phyloP scores from a whole-genome alignment of 192 early-diverging fungal genomes.

The Coemansia interrupta region DNA sequence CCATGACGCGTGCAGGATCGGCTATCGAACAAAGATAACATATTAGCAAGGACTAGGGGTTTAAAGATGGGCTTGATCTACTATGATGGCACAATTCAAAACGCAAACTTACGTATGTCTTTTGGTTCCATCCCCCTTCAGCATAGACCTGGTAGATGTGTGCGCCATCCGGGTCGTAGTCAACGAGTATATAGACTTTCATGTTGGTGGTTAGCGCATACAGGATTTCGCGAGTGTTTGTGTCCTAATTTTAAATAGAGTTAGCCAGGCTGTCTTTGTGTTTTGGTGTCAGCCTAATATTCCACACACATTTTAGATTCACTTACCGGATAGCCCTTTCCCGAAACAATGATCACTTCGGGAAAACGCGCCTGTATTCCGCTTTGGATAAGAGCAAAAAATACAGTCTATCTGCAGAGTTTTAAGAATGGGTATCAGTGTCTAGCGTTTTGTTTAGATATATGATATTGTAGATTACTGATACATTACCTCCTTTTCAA shows the following conservation, averaged over 20 bases:
- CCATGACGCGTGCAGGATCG: slow-evolving; percentile 21
- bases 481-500: slow-evolving; percentile 39
- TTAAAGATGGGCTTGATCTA: no score
- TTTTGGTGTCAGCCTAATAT: neutral
- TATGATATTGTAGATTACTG: neutral
- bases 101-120: slow-evolving; percentile 12
- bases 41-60: no score
- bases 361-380: slow-evolving; percentile 35
- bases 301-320: neutral
- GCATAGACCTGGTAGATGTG: slow-evolving; percentile 43
- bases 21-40: slow-evolving; percentile 5
- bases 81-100: no score
- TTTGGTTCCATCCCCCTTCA: slow-evolving; percentile 22
- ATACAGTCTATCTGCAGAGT: slow-evolving; percentile 21
- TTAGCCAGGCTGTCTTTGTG: neutral
- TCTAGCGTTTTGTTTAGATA: neutral
- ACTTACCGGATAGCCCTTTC: slow-evolving; percentile 49
- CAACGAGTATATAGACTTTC: slow-evolving; percentile 24
- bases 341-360: slow-evolving; percentile 22
- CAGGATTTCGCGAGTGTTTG: slow-evolving; percentile 38
- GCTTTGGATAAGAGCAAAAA: slow-evolving; percentile 33
- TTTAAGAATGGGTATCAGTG: neutral
- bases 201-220: slow-evolving; percentile 6
- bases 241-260: slow-evolving; percentile 23
- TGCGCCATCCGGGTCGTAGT: slow-evolving; percentile 46